These are phyloP conservation scores for Triticum dicoccoides DNA, from an alignment of 176 grass and related monocot species.

Conservation along the genomic window DNA sequence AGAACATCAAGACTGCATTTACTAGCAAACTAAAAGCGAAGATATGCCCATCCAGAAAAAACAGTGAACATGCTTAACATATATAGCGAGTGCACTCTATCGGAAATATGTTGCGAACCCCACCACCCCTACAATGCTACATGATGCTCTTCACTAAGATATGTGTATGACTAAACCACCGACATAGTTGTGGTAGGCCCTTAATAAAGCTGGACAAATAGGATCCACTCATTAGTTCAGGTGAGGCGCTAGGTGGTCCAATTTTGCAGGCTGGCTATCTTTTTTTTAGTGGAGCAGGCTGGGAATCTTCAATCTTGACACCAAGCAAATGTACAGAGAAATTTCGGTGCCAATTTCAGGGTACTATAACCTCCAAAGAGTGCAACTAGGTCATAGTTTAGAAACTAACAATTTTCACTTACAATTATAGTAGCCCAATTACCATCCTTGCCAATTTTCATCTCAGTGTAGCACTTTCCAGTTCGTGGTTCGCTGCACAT, in stretches of 20 bases:
- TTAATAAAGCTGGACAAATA: background rate
- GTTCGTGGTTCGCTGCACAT: conserved; percentile 62
- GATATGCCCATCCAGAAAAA: background rate
- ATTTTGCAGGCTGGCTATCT: background rate
- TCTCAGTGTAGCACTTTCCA: conserved; percentile 52
- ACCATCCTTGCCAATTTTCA: conserved; percentile 46
- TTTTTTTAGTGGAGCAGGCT: too few relatives aligned
- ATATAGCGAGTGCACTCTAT: background rate
- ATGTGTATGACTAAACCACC: background rate
- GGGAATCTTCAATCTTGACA: background rate
- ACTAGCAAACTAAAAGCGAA: background rate
- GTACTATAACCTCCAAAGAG: background rate
- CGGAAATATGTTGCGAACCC: background rate
- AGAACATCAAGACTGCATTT: conserved; percentile 5
- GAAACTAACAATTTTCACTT: conserved; percentile 26
- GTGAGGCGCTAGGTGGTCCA: background rate
- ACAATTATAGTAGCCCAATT: conserved; percentile 70
- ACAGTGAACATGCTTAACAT: background rate
- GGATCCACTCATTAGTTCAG: background rate
- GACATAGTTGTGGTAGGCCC: background rate
- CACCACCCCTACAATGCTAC: background rate
- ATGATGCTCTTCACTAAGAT: background rate
- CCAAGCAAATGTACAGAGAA: background rate
- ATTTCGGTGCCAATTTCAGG: background rate
- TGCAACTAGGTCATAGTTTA: background rate